Conservation (phyloP, 306 rosid genomes). For the Inga leiocalycina region DNA sequence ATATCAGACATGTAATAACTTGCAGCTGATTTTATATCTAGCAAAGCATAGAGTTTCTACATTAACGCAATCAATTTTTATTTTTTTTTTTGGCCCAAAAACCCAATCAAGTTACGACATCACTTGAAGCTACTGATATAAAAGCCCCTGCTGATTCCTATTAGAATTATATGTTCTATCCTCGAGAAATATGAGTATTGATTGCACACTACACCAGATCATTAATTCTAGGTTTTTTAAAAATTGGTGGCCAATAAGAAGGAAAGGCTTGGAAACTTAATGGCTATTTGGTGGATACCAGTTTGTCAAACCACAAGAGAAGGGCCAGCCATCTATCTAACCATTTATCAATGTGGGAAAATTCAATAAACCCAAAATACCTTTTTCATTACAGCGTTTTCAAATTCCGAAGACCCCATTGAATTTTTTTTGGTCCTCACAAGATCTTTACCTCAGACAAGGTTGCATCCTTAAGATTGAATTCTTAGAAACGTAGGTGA, state of each 20-base stretch:
- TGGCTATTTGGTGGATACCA: background rate
- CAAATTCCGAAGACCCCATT: constrained; percentile 3
- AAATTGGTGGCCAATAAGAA: background rate
- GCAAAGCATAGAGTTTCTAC: background rate
- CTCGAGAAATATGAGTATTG: background rate
- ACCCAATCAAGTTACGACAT: background rate
- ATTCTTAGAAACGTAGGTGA: constrained; percentile 1
- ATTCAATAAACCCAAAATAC: constrained; percentile 1
- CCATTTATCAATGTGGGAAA: background rate
- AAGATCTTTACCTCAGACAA: constrained; percentile 7
- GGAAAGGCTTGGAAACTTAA: background rate
- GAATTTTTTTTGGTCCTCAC: background rate
- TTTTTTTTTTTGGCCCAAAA: background rate
- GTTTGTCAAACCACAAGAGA: background rate
- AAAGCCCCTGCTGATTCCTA: constrained; percentile 13
- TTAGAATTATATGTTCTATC: constrained; percentile 5
- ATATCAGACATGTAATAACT: background rate
- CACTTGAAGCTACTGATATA: background rate
- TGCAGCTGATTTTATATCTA: constrained; percentile 17
- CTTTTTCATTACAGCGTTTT: constrained; percentile 9
- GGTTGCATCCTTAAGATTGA: background rate
- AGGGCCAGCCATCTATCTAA: constrained; percentile 4
- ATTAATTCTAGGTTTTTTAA: background rate
- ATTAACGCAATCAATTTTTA: background rate
- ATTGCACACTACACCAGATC: background rate